Evolutionary conservation across 176 grass and related monocot genomes (phyloP), one percentile per base, ranked within the genome.

Genomic region (Ensete ventricosum): DNA sequence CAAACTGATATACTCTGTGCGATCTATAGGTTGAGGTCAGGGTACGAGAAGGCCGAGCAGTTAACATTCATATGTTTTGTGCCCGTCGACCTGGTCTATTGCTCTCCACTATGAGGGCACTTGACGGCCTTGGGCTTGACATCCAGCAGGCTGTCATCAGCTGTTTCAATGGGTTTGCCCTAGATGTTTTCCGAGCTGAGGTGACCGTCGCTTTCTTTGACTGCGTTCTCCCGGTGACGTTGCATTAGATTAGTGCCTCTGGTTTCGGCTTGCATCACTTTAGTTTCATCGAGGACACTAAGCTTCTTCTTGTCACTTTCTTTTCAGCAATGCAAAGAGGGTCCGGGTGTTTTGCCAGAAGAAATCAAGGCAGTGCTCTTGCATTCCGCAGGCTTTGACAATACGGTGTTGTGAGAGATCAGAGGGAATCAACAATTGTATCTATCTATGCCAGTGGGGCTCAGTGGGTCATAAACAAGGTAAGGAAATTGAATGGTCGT

Each of bases 61-160:
- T 96, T 48, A 90, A 92, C 75, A 96, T 96, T 62, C 93, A 92
- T 73, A 96, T 96, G 93, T 90, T 92, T 68, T 96, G 90, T n/a
- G 71, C 87, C 1, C 84, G 81, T 1, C 84, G 57, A 77, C 90
- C 87, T 19, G 89, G 81, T 53, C 82, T 96, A 57, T 68, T 92
- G 73, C 81, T 80, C 71, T 82, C 89, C 55, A 87, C 84, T 10
- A 81, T 96, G 85, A 81, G 76, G 57, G 87, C 93, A 17, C 89
- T 96, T 0, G 93, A 96, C 48, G 67, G 29, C 60, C 83, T 96
- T 14, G 82, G 88, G 51, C 84, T 96, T 1, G 87, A 90, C 74
- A 71, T 92, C 2, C 81, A 96, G 79, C 85, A 90, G 72, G 87
- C 87, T 3, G 87, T 82, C 72, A 85, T 90, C 81, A 92, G 89